Evolutionary conservation across 208 protist genomes (phyloP), one percentile per base, ranked within the genome.

Genomic region (Crithidia brevicula): DNA sequence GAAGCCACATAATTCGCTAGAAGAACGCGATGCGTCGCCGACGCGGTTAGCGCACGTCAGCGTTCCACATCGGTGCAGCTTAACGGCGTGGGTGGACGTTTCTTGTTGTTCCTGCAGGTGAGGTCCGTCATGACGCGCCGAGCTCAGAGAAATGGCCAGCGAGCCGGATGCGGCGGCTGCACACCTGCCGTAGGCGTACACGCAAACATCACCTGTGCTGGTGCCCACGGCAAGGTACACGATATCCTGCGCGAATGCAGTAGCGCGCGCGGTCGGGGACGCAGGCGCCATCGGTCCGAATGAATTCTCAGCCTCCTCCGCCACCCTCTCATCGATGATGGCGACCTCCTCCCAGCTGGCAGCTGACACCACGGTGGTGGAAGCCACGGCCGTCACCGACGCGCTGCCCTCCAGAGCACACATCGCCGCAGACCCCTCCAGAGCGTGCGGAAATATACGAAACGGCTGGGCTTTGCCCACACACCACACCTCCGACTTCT

Each of bases 401-500:
- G 59, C 33, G 18, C 46, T 7, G 10, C 25, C n/a, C 5, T 47
- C 13, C 7, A 7, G 25, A 15, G 46, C 4, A 11, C 53, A 28
- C 34, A 30, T 20, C 0, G 33, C 42, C 30, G 11, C 6, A 5
- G 15, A 52, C 1, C 8, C 13, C 20, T 52, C 61, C 10, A 58
- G 53, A 9, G 63, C 20, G 28, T 43, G 8, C 11, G 63, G 63
- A 31, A 59, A 75, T 4, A 75, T 57, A 10, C 70, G 62, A 58
- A 75, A 75, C 1, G 70, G 70, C 43, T 69, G 52, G 45, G 33
- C 45, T 46, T 64, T 65, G 45, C 70, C 70, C 8, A 75, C 61
- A 25, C 70, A 75, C 70, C 70, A 75, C 54, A 75, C 70, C 46
- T 75, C 70, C 20, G 13, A 13, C 10, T 10, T 18, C 61, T 75